Evolutionary conservation across 768 basidiomycete species (phyloP).

Genomic region (Gloeopeniophorella convolvens): DNA sequence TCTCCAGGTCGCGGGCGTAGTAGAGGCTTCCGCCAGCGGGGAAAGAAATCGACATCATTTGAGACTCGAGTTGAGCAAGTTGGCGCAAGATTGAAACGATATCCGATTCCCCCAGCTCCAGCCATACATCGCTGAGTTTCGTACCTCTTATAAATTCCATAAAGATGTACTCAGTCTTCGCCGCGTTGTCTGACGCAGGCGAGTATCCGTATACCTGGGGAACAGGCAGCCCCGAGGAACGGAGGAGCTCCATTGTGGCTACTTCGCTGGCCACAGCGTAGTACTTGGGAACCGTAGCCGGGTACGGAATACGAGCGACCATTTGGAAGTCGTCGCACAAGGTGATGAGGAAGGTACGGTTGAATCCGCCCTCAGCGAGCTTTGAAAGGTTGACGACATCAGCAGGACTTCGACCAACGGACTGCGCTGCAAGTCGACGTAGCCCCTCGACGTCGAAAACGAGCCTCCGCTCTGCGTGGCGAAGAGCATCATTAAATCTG

Average conservation of each 20-base stretch:
- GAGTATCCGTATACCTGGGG: constrained; percentile 24
- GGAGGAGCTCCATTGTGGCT: constrained; percentile 27
- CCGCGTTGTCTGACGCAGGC: constrained; percentile 10
- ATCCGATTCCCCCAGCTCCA: constrained; percentile 14
- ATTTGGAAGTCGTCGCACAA: constrained; percentile 22
- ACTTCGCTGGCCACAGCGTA: constrained; percentile 29
- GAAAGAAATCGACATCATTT: constrained; percentile 42
- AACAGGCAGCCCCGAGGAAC: constrained; percentile 26
- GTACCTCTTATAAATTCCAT: constrained; percentile 18
- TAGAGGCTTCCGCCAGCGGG: constrained; percentile 49
- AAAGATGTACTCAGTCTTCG: constrained; percentile 16
- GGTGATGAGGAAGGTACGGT: constrained; percentile 29
- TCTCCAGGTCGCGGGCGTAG: constrained; percentile 40
- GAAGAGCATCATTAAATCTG: constrained; percentile 32
- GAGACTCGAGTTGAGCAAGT: constrained; percentile 40
- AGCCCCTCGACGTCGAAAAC: constrained; percentile 38
- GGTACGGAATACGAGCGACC: constrained; percentile 28
- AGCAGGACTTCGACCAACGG: constrained; percentile 31
- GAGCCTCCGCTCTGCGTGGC: constrained; percentile 38
- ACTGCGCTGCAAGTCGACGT: constrained; percentile 40
- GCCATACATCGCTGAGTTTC: constrained; percentile 13
- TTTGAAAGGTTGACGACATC: constrained; percentile 35
- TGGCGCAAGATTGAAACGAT: constrained; percentile 38
- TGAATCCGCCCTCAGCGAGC: constrained; percentile 38
- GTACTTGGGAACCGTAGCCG: constrained; percentile 25